phyloP scores from a whole-genome alignment of 768 basidiomycete genomes.

The Lactarius trivialis region DNA sequence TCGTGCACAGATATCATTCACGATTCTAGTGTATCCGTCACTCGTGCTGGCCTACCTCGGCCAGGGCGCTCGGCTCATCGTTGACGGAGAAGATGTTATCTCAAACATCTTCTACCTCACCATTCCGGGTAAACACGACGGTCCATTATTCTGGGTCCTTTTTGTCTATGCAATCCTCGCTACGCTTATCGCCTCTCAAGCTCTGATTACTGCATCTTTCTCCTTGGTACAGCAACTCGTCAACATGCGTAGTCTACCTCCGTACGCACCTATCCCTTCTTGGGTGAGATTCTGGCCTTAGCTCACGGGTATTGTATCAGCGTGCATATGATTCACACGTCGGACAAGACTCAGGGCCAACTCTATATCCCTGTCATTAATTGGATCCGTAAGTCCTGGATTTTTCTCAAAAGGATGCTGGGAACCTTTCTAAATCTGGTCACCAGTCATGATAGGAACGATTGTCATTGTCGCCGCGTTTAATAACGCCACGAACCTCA shows the following conservation, averaged over 20 bases:
- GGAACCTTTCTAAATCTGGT: neutral
- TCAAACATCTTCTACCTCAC: conserved; percentile 55
- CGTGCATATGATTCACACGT: conserved; percentile 53
- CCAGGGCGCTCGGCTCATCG: conserved; percentile 58
- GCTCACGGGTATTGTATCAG: conserved; percentile 20
- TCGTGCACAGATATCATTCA: conserved; percentile 42
- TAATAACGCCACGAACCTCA: conserved; percentile 43
- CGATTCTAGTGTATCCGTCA: conserved; percentile 48
- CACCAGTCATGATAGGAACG: conserved; percentile 44
- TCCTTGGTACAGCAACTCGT: conserved; percentile 58
- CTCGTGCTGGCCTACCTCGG: conserved; percentile 66
- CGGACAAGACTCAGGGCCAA: conserved; percentile 55
- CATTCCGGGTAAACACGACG: conserved; percentile 51
- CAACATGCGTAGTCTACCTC: conserved; percentile 52
- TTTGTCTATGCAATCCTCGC: conserved; percentile 61
- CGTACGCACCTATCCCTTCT: conserved; percentile 26
- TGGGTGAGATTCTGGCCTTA: neutral
- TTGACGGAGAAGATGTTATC: conserved; percentile 43
- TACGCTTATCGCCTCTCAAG: conserved; percentile 60
- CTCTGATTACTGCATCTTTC: conserved; percentile 65
- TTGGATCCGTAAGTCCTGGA: conserved; percentile 37
- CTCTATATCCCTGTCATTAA: conserved; percentile 61
- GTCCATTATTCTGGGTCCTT: conserved; percentile 56
- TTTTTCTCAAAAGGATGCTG: neutral
- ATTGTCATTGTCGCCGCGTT: conserved; percentile 54